Conservation (phyloP, 306 rosid genomes). For the barrel medic (Medicago truncatula) region MtrunA17r5.0-ANR NC_053042.1:42945001-42945500, state of each 20-base stretch:
- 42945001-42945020: not conserved
- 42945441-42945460: no score
- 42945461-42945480: no score
- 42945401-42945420: no score
- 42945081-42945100: not conserved
- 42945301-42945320: not conserved
- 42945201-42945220: conserved; percentile 4
- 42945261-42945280: conserved; percentile 53
- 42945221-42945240: conserved; percentile 43
- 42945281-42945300: conserved; percentile 36
- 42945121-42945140: conserved; percentile 19
- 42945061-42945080: not conserved
- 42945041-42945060: not conserved
- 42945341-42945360: no score
- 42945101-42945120: conserved; percentile 6
- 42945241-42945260: conserved; percentile 14
- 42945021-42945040: conserved; percentile 17
- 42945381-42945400: no score
- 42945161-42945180: conserved; percentile 35
- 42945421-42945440: no score
- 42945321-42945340: not conserved
- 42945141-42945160: not conserved
- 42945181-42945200: conserved; percentile 32
- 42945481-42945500: no score
- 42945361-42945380: no score